A percentile compares a stretch with the other conserved stretches of the same genome.
Conservation (phyloP, 345 rosid species). For the Carallia brachiata region DNA sequence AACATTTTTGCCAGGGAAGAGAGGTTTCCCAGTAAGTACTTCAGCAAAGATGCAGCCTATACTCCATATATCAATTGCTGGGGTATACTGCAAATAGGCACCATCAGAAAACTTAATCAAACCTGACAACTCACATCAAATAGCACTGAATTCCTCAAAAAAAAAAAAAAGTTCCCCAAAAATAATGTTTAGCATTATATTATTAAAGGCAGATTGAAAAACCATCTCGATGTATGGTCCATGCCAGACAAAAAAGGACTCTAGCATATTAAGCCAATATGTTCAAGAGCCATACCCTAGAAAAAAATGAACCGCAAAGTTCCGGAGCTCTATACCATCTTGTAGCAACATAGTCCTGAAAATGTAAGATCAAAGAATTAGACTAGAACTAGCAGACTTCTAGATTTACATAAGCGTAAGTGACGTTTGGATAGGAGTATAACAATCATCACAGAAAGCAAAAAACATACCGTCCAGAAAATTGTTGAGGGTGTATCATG, state of each 20-base stretch:
- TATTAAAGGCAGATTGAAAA: too few relatives aligned
- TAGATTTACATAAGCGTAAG: not conserved
- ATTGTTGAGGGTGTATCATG: slow-evolving; percentile 81
- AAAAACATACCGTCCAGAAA: slow-evolving; percentile 82
- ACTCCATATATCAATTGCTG: slow-evolving; percentile 97
- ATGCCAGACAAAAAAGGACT: not conserved
- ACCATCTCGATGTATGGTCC: too few relatives aligned
- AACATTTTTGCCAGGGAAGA: slow-evolving; percentile 96
- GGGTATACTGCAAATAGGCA: slow-evolving; percentile 71
- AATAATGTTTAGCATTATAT: too few relatives aligned
- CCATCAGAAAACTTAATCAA: not conserved
- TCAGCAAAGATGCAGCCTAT: slow-evolving; percentile 98
- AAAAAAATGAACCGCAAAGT: slow-evolving; percentile 96
- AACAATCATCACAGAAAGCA: slow-evolving; percentile 8
- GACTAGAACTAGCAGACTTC: slow-evolving; percentile 9
- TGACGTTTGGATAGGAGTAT: not conserved
- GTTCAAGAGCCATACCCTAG: slow-evolving; percentile 54
- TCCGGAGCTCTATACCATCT: slow-evolving; percentile 99
- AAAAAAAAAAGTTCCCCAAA: too few relatives aligned
- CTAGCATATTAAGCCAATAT: not conserved
- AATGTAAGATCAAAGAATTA: slow-evolving; percentile 15
- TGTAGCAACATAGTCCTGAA: slow-evolving; percentile 95
- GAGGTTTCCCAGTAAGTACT: slow-evolving; percentile 79
- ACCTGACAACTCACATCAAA: too few relatives aligned
- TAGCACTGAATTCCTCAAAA: too few relatives aligned